Percentiles rank a stretch among this genome's conserved stretches.
These are phyloP conservation scores for Madurella fahalii DNA, from an alignment of 2,329 filamentous ascomycete genomes.

Conservation along the genomic window DNA sequence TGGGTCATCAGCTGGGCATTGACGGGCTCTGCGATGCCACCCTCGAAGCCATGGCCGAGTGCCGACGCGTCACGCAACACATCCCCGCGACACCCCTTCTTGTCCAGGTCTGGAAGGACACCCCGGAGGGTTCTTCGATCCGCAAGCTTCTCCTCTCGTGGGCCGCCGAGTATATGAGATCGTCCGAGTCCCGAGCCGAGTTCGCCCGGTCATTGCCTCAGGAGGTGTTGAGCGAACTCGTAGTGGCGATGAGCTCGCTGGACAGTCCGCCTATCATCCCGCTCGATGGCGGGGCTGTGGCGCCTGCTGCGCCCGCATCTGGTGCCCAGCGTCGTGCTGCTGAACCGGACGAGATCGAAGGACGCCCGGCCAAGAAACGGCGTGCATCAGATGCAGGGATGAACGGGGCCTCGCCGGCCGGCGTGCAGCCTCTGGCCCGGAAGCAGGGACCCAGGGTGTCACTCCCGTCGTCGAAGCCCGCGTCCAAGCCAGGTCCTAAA, in stretches of 20 bases:
- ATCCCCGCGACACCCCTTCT: conserved; percentile 58
- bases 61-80: conserved; percentile 46
- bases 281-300: conserved; percentile 21
- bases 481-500: conserved; percentile 26
- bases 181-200: conserved; percentile 51
- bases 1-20: conserved; percentile 49
- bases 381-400: conserved; percentile 36
- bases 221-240: conserved; percentile 59
- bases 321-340: conserved; percentile 32
- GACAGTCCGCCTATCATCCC: conserved; percentile 38
- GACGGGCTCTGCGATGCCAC: conserved; percentile 53
- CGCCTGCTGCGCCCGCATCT: conserved; percentile 14
- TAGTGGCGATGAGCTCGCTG: conserved; percentile 57
- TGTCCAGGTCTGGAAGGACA: conserved; percentile 59
- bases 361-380: conserved; percentile 39
- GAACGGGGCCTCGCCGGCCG: conserved; percentile 19
- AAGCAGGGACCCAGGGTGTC: conserved; percentile 30
- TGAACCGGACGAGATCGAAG: conserved; percentile 34
- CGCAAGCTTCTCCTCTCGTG: conserved; percentile 55
- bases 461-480: conserved; percentile 22
- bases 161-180: conserved; percentile 61
- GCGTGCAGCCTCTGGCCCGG: conserved; percentile 24
- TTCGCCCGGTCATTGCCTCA: conserved; percentile 60
- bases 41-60: conserved; percentile 56
- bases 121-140: conserved; percentile 56